Percentiles rank a stretch among this genome's conserved stretches.
Evolutionary conservation across 352 stramenopile genomes (phyloP).

Genomic region (Phytophthora rubi): DNA sequence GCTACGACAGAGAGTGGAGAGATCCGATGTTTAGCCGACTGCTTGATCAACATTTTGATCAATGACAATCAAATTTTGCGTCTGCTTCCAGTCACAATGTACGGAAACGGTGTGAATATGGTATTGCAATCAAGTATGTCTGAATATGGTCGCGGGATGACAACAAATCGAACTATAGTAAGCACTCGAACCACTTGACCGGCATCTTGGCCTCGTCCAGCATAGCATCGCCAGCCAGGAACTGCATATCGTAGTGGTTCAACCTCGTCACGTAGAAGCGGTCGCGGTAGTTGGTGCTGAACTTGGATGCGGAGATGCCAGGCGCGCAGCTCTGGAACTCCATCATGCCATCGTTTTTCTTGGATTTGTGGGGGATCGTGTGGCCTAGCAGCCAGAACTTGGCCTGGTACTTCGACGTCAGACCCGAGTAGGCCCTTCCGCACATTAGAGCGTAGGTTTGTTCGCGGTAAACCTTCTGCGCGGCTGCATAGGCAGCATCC

Average conservation of each 20-base stretch:
- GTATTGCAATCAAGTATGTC: neutral
- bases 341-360: conserved; percentile 4
- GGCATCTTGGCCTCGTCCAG: conserved; percentile 1
- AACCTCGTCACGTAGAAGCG: neutral
- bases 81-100: neutral
- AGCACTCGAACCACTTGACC: conserved; percentile 1
- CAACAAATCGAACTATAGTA: neutral
- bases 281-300: neutral
- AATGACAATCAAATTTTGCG: neutral
- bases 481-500: neutral
- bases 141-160: neutral
- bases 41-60: neutral
- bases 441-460: neutral
- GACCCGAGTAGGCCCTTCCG: neutral
- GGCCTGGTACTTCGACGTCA: neutral
- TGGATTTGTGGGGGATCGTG: neutral
- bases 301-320: neutral
- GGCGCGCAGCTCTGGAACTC: conserved; percentile 1
- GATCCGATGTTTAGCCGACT: neutral
- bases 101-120: neutral
- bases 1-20: neutral
- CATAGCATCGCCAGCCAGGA: neutral
- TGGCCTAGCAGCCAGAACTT: neutral
- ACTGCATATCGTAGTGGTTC: conserved; percentile 5
- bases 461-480: neutral